These are phyloP conservation scores for Lanzia echinophila DNA, from an alignment of 2,329 filamentous ascomycete genomes.

Conservation along the genomic window DNA sequence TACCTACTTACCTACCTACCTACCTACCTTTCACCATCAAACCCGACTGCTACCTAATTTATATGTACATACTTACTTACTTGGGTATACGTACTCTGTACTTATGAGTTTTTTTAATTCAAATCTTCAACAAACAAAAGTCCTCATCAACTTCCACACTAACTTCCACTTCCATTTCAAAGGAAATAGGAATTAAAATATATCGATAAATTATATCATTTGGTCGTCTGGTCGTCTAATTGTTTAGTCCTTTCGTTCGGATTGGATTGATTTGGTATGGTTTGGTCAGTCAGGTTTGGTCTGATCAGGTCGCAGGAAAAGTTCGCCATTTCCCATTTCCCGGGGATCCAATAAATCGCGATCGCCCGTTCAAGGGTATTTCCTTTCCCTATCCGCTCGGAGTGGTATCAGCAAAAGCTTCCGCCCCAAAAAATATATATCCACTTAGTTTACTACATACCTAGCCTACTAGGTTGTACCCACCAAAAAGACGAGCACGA, in stretches of 20 bases:
- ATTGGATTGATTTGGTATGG: no score
- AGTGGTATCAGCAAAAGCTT: conserved; percentile 2
- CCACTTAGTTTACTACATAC: background rate
- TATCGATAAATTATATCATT: background rate
- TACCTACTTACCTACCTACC: background rate
- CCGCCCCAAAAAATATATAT: background rate
- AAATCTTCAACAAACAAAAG: background rate
- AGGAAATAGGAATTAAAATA: background rate
- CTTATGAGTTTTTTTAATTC: background rate
- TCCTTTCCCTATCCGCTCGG: conserved; percentile 3
- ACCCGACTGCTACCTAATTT: no score
- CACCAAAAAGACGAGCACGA: background rate
- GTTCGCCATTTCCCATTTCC: background rate
- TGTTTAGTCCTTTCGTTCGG: no score
- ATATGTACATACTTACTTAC: no score
- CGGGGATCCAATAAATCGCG: conserved; percentile 5
- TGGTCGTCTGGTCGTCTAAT: no score
- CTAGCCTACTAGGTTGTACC: background rate
- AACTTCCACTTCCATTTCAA: no score
- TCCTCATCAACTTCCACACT: no score
- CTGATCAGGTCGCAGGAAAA: background rate
- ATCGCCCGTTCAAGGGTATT: conserved; percentile 1
- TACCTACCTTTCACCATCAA: no score
- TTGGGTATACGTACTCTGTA: no score
- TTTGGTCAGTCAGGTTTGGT: background rate